These are phyloP conservation scores for Trichoderma harzianum DNA, from an alignment of 2,329 filamentous ascomycete species.

Conservation along the genomic window DNA sequence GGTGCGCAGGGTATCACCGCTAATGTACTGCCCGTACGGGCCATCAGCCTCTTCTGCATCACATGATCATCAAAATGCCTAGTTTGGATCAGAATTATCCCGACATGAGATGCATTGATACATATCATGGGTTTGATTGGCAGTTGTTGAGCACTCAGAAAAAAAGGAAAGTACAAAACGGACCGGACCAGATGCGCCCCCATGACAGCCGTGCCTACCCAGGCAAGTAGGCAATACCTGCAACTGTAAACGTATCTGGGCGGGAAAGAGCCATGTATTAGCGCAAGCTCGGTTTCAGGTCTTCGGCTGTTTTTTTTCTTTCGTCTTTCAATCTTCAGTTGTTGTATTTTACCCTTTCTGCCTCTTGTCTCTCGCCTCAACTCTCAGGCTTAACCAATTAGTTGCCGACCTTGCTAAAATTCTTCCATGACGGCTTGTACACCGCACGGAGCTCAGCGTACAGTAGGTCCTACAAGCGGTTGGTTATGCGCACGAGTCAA, in stretches of 20 bases:
- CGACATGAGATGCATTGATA: neutral
- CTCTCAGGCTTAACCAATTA: neutral
- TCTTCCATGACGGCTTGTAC: neutral
- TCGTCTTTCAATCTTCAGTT: neutral
- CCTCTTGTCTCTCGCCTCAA: neutral
- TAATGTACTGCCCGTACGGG: neutral
- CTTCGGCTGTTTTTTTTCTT: no score
- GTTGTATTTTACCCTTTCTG: neutral
- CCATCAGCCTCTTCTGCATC: slow-evolving; percentile 17
- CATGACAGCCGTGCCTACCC: neutral
- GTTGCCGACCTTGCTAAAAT: neutral
- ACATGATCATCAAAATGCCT: slow-evolving; percentile 17
- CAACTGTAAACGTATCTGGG: neutral
- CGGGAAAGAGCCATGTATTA: neutral
- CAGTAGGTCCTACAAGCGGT: neutral
- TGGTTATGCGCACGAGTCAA: slow-evolving; percentile 9
- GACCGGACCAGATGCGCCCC: neutral
- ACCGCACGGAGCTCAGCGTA: neutral
- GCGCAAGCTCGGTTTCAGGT: neutral
- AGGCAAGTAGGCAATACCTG: neutral
- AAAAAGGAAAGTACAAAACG: neutral
- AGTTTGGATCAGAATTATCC: neutral
- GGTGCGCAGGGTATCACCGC: slow-evolving; percentile 13
- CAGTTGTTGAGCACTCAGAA: neutral
- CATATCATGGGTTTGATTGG: slow-evolving; percentile 11